phyloP scores from a whole-genome alignment of 331 rosid species.

The Quercus lobata region DNA sequence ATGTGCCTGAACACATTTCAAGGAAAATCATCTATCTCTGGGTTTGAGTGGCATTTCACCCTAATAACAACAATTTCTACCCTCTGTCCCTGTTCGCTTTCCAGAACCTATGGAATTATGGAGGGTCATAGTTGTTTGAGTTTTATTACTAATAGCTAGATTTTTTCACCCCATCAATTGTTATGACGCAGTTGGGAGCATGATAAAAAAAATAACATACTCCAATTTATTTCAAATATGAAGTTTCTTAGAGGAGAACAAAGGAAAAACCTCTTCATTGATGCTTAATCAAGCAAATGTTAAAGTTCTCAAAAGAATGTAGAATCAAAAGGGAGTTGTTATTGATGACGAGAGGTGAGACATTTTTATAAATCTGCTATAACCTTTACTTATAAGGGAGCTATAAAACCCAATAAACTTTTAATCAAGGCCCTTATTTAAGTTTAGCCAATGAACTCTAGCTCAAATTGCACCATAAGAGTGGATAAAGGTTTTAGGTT shows the following conservation, averaged over 20 bases:
- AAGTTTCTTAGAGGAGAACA: neutral
- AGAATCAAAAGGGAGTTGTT: neutral
- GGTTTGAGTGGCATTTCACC: too few species aligned
- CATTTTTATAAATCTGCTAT: neutral
- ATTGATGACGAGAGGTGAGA: neutral
- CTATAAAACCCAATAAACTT: neutral
- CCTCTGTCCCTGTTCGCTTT: neutral
- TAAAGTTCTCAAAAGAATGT: neutral
- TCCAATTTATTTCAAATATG: neutral
- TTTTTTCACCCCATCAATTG: neutral
- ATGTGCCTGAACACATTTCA: too few species aligned
- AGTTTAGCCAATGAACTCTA: neutral
- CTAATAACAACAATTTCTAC: neutral
- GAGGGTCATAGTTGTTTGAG: neutral
- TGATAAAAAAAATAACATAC: neutral
- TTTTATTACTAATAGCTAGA: neutral
- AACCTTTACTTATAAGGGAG: neutral
- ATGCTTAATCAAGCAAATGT: neutral
- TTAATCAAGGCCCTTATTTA: neutral
- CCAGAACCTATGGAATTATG: neutral
- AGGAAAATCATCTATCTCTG: too few species aligned
- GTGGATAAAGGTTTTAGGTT: too few species aligned
- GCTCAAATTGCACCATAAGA: too few species aligned
- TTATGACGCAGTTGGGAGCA: neutral
- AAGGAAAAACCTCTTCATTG: neutral